These are phyloP conservation scores for Pichia occidentalis DNA, from an alignment of 805 yeast species.

Conservation along the genomic window DNA sequence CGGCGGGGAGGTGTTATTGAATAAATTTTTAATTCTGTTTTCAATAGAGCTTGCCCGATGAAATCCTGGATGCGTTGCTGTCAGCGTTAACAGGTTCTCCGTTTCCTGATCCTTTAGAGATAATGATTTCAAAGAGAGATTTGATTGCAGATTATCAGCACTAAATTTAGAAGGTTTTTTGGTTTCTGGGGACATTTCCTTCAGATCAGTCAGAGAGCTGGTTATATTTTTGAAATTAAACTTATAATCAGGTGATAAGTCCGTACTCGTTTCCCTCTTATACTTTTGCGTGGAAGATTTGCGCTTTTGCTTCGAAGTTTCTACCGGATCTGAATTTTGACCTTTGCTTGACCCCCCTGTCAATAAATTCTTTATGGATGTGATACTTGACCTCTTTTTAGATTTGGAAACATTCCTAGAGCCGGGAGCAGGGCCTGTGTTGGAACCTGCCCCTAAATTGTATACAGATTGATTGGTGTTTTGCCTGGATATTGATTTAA, in stretches of 20 bases:
- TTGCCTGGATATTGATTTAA: conserved; percentile 32
- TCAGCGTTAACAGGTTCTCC: too few relatives aligned
- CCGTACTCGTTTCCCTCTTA: conserved; percentile 17
- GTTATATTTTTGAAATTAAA: conserved; percentile 1
- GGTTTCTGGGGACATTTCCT: conserved; percentile 17
- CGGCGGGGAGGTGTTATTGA: conserved; percentile 39
- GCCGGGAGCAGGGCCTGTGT: not conserved
- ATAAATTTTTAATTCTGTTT: conserved; percentile 45
- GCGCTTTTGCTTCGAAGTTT: conserved; percentile 8
- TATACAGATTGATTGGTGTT: conserved; percentile 18
- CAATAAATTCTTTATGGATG: conserved; percentile 29
- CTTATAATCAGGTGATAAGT: conserved; percentile 19
- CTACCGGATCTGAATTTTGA: conserved; percentile 18
- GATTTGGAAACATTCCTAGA: conserved; percentile 17
- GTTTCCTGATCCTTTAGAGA: too few relatives aligned
- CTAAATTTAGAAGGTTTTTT: conserved; percentile 5
- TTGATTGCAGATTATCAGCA: not conserved
- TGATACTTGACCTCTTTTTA: conserved; percentile 31
- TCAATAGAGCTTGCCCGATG: conserved; percentile 43
- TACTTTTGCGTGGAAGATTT: conserved; percentile 10
- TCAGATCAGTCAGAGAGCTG: conserved; percentile 10
- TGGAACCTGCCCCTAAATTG: too few relatives aligned
- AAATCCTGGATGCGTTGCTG: too few relatives aligned
- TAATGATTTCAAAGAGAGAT: too few relatives aligned
- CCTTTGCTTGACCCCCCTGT: conserved; percentile 30